phyloP scores from a whole-genome alignment of 352 stramenopile genomes.

The Pythium guiyangense region DNA sequence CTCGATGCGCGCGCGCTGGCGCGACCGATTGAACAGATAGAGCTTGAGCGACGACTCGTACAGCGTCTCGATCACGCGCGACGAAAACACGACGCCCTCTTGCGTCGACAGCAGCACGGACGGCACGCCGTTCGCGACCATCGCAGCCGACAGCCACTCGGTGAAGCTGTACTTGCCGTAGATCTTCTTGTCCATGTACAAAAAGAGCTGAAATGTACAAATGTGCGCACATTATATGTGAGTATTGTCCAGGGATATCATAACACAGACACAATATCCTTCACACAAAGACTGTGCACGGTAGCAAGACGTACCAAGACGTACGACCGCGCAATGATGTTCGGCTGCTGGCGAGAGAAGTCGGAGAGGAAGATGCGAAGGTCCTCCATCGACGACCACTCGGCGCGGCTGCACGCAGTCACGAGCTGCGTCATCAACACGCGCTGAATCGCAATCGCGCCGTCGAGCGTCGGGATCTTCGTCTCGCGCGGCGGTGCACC shows the following conservation, averaged over 20 bases:
- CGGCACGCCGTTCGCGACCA: slow-evolving; percentile 80
- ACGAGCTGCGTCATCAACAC: slow-evolving; percentile 53
- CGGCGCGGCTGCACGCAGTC: slow-evolving; percentile 45
- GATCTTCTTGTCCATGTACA: slow-evolving; percentile 86
- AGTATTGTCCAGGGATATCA: no score
- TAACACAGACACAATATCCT: slow-evolving; percentile 20
- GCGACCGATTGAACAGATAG: slow-evolving; percentile 74
- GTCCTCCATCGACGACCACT: slow-evolving; percentile 80
- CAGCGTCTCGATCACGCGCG: slow-evolving; percentile 71
- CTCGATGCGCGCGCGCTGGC: slow-evolving; percentile 76
- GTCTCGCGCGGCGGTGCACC: slow-evolving; percentile 70
- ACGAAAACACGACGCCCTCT: slow-evolving; percentile 74
- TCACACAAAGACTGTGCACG: slow-evolving; percentile 29
- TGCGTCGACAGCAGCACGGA: slow-evolving; percentile 81
- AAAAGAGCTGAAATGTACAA: slow-evolving; percentile 62
- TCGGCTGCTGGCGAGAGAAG: slow-evolving; percentile 64
- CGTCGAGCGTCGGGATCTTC: slow-evolving; percentile 52
- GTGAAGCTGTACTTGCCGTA: slow-evolving; percentile 83
- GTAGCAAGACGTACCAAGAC: slow-evolving; percentile 49
- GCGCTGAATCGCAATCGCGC: slow-evolving; percentile 40
- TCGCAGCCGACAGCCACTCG: slow-evolving; percentile 75
- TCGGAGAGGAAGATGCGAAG: slow-evolving; percentile 71
- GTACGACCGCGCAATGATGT: slow-evolving; percentile 76
- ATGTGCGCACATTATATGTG: no score
- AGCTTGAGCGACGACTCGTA: slow-evolving; percentile 83